phyloP scores from a whole-genome alignment of 2,329 filamentous ascomycete species.

The Fusarium sororula region DNA sequence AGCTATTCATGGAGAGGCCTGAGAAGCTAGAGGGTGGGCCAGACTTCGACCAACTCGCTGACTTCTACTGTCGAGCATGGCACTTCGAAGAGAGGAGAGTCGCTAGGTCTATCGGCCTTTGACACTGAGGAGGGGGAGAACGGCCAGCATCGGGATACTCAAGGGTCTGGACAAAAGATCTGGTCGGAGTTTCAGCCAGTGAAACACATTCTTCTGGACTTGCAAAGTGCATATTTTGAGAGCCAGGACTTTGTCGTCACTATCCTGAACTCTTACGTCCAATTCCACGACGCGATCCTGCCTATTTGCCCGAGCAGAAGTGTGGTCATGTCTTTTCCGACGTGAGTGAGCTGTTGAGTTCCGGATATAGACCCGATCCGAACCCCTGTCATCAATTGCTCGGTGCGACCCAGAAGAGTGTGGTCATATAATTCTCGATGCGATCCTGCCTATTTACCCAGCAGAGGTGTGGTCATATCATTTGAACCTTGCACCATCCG shows the following conservation, averaged over 20 bases:
- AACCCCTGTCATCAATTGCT: no score
- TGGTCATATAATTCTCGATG: no score
- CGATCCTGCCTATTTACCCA: no score
- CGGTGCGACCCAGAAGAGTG: no score
- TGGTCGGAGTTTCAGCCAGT: no score
- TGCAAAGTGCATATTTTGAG: no score
- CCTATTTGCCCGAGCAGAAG: constrained; percentile 78
- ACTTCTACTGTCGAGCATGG: not conserved
- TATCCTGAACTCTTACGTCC: constrained; percentile 74
- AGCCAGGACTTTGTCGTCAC: constrained; percentile 66
- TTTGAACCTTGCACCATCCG: no score
- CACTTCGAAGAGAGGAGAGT: no score
- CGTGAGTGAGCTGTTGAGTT: constrained; percentile 71
- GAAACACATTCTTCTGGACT: no score
- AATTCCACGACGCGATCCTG: constrained; percentile 81
- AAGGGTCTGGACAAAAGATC: not conserved
- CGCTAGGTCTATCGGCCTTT: no score
- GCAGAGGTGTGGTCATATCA: no score
- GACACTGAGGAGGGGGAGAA: not conserved
- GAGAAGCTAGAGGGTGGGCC: not conserved
- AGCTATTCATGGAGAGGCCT: not conserved
- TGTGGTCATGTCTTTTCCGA: constrained; percentile 68
- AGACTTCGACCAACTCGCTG: not conserved
- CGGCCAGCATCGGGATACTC: not conserved
- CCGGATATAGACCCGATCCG: constrained; percentile 71